A percentile compares a stretch with the other conserved stretches of the same genome.
Evolutionary conservation across 2,329 filamentous ascomycete species (phyloP).

Genomic region (Aureobasidium leucospermi): DNA sequence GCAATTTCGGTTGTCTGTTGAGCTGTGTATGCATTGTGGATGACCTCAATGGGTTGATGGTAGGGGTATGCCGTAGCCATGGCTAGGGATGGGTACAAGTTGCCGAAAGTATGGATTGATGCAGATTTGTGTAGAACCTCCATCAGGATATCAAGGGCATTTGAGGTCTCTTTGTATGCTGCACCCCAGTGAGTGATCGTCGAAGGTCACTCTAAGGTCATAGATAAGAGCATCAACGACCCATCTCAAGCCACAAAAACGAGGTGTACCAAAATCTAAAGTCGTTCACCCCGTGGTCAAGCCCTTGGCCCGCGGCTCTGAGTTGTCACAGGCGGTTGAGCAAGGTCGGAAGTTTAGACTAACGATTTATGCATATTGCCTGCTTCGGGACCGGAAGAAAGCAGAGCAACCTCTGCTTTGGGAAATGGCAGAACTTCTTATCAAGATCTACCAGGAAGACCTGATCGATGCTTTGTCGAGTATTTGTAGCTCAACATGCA

Average conservation of each 20-base stretch:
- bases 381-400: background rate
- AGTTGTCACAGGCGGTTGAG: background rate
- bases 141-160: background rate
- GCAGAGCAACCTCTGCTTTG: background rate
- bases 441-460: background rate
- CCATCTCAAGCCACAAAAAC: background rate
- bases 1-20: slow-evolving; percentile 44
- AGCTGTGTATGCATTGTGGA: slow-evolving; percentile 13
- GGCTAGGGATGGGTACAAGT: background rate
- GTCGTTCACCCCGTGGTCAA: background rate
- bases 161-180: background rate
- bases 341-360: background rate
- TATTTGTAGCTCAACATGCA: no score
- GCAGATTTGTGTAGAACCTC: background rate
- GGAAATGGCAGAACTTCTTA: background rate
- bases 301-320: background rate
- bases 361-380: background rate
- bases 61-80: background rate
- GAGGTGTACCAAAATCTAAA: background rate
- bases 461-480: background rate
- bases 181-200: background rate
- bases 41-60: background rate
- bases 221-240: background rate
- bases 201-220: background rate
- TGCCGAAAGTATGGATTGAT: background rate